Percentiles rank a stretch among this genome's conserved stretches.
phyloP scores from a whole-genome alignment of 2,329 filamentous ascomycete species.

The Stemphylium beticola region DNA sequence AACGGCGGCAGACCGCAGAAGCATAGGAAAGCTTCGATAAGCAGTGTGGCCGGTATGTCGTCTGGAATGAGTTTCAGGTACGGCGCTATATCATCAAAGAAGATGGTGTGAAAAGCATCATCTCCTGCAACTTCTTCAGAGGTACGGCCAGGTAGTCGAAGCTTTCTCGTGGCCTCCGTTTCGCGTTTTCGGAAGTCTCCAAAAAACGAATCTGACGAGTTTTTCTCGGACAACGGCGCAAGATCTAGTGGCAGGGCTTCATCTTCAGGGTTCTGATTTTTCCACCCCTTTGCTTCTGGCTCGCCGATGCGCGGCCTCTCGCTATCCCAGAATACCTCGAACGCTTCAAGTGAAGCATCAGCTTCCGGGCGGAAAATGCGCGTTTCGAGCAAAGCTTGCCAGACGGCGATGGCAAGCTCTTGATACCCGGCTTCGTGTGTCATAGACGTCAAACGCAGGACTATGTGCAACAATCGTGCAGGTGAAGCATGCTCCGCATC shows the following conservation, averaged over 20 bases:
- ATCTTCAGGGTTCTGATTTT: conserved; percentile 49
- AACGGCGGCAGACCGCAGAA: conserved; percentile 60
- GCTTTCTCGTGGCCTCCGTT: conserved; percentile 52
- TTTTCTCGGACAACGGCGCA: conserved; percentile 1
- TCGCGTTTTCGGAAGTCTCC: conserved; percentile 57
- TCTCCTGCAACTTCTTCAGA: conserved; percentile 77
- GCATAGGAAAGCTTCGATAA: conserved; percentile 70
- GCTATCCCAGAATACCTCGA: conserved; percentile 85
- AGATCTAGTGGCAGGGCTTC: conserved; percentile 14
- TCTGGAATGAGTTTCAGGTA: conserved; percentile 59
- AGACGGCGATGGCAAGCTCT: conserved; percentile 77
- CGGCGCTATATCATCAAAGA: conserved; percentile 76
- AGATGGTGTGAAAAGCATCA: conserved; percentile 81
- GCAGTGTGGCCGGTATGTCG: conserved; percentile 48
- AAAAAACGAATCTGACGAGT: conserved; percentile 21
- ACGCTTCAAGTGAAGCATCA: conserved; percentile 35
- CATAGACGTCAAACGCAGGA: conserved; percentile 76
- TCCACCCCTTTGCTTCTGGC: conserved; percentile 72
- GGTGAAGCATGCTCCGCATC: conserved; percentile 2
- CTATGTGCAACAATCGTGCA: conserved; percentile 64
- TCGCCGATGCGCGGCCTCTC: conserved; percentile 83
- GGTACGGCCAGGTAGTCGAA: conserved; percentile 72
- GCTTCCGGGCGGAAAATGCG: conserved; percentile 70
- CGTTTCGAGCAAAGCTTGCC: conserved; percentile 82
- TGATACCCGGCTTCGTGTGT: conserved; percentile 77